These are phyloP conservation scores for Sindora glabra DNA, from an alignment of 306 rosid species.

Conservation along the genomic window DNA sequence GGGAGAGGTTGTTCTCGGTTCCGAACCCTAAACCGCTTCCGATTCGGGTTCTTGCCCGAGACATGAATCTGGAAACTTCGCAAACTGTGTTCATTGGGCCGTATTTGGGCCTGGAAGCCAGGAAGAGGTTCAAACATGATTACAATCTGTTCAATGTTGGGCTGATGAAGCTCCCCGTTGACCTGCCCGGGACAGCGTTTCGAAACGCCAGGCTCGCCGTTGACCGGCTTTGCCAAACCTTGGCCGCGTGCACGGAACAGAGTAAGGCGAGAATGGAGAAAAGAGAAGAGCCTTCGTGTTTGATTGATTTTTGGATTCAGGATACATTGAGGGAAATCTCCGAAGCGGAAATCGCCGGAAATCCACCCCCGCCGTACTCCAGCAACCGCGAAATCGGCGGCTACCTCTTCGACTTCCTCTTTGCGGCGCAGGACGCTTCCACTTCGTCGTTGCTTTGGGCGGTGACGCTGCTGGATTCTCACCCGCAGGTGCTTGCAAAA, in stretches of 20 bases:
- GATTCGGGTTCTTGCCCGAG: constrained; percentile 50
- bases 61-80: constrained; percentile 79
- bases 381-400: constrained; percentile 51
- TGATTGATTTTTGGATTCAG: constrained; percentile 86
- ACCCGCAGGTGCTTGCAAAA: constrained; percentile 45
- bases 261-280: constrained; percentile 48
- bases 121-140: constrained; percentile 52
- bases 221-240: constrained; percentile 34
- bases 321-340: constrained; percentile 41
- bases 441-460: constrained; percentile 92
- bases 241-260: constrained; percentile 31
- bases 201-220: constrained; percentile 81
- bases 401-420: constrained; percentile 76
- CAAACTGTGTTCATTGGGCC: constrained; percentile 87
- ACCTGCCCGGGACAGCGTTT: constrained; percentile 69
- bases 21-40: constrained; percentile 18
- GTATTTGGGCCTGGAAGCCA: constrained; percentile 33
- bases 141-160: constrained; percentile 77
- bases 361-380: constrained; percentile 17
- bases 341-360: constrained; percentile 14
- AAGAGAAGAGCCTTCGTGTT: constrained; percentile 53
- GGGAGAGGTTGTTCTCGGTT: no score
- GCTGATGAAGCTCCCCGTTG: constrained; percentile 67
- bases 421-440: constrained; percentile 86
- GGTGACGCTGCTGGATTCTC: constrained; percentile 60